Conservation (phyloP, 2,329 filamentous ascomycete genomes). For the Fusarium chuoi region DNA sequence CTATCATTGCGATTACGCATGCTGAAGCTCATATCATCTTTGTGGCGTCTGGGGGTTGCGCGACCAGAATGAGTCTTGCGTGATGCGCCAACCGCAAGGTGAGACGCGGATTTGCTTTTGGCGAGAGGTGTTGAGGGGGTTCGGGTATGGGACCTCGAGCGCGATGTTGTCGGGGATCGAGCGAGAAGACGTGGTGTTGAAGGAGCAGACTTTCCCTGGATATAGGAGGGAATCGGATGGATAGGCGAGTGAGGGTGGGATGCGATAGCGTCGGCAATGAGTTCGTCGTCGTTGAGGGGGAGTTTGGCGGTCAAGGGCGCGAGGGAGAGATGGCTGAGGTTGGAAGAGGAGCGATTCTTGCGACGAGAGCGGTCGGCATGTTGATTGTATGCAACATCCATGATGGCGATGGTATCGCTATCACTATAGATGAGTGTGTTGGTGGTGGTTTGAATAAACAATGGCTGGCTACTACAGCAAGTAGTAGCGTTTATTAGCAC, state of each 20-base stretch:
- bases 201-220: slow-evolving; percentile 71
- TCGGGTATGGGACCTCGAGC: slow-evolving; percentile 58
- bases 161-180: slow-evolving; percentile 63
- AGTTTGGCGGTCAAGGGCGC: slow-evolving; percentile 72
- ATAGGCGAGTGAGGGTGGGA: slow-evolving; percentile 44
- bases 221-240: slow-evolving; percentile 58
- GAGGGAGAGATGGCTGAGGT: slow-evolving; percentile 69
- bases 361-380: slow-evolving; percentile 67
- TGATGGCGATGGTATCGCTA: slow-evolving; percentile 15
- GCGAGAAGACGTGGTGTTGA: slow-evolving; percentile 72
- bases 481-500: slow-evolving; percentile 3
- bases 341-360: slow-evolving; percentile 68
- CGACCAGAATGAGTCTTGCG: slow-evolving; percentile 45
- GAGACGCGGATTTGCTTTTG: slow-evolving; percentile 73
- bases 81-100: slow-evolving; percentile 53
- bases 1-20: slow-evolving; percentile 59
- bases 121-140: slow-evolving; percentile 56
- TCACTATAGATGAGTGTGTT: not conserved
- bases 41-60: slow-evolving; percentile 50
- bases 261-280: slow-evolving; percentile 50
- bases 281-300: slow-evolving; percentile 65
- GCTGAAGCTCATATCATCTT: slow-evolving; percentile 44
- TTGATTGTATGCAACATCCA: slow-evolving; percentile 72
- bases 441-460: not conserved
- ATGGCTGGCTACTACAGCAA: not conserved